Conservation (phyloP, 2,329 filamentous ascomycete species). For the Byssochlamys sp. region DNA sequence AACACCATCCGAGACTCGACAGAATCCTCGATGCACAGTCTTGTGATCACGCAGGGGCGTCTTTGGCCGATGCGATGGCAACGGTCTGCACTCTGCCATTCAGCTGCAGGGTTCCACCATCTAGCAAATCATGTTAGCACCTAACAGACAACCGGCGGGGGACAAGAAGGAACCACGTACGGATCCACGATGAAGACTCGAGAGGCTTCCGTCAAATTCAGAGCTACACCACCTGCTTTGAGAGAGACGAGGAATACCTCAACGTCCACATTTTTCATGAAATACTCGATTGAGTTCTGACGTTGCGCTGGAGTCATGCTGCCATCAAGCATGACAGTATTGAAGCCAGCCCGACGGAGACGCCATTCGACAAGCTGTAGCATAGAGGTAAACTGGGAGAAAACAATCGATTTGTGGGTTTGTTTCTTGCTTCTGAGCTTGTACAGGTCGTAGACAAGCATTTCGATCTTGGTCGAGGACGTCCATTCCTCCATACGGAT, state of each 20-base stretch:
- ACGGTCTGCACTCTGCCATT: slow-evolving; percentile 94
- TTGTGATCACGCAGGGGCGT: slow-evolving; percentile 84
- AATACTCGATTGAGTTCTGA: slow-evolving; percentile 86
- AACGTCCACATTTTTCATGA: slow-evolving; percentile 89
- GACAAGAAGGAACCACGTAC: slow-evolving; percentile 44
- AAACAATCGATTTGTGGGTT: slow-evolving; percentile 93
- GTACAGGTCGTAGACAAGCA: slow-evolving; percentile 88
- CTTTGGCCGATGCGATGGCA: slow-evolving; percentile 93
- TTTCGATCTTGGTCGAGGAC: slow-evolving; percentile 94
- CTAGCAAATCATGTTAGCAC: slow-evolving; percentile 37
- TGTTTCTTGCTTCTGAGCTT: slow-evolving; percentile 83
- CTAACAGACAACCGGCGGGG: slow-evolving; percentile 2
- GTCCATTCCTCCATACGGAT: slow-evolving; percentile 99
- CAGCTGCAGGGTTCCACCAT: slow-evolving; percentile 99
- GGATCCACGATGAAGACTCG: slow-evolving; percentile 94
- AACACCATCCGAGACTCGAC: slow-evolving; percentile 93
- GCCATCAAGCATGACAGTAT: slow-evolving; percentile 94
- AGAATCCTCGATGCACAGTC: slow-evolving; percentile 90
- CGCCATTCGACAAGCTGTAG: slow-evolving; percentile 95
- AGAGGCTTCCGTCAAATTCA: slow-evolving; percentile 91
- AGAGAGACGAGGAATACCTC: slow-evolving; percentile 94
- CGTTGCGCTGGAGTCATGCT: slow-evolving; percentile 92
- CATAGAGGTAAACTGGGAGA: slow-evolving; percentile 96
- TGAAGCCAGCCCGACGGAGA: slow-evolving; percentile 89
- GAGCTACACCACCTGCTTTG: slow-evolving; percentile 87